Conservation (phyloP, 2,329 filamentous ascomycete genomes). For the Pyrenochaeta sp. region DNA sequence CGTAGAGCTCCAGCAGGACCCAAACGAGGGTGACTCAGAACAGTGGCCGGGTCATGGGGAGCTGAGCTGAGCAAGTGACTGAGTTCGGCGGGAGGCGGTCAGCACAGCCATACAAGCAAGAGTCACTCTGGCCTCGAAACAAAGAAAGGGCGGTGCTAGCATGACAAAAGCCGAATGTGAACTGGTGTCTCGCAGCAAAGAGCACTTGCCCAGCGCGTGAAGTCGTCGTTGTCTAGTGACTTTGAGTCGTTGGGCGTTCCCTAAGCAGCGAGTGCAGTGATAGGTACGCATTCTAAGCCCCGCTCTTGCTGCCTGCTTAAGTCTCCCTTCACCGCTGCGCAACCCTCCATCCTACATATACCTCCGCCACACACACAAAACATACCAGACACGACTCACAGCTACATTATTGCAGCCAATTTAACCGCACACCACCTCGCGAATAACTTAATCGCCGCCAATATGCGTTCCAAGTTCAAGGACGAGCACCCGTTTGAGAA, state of each 20-base stretch:
- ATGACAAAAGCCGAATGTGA: conserved; percentile 22
- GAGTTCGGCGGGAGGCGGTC: conserved; percentile 26
- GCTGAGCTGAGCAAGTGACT: conserved; percentile 41
- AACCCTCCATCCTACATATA: conserved; percentile 34
- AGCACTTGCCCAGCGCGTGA: conserved; percentile 20
- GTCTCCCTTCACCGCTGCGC: conserved; percentile 45
- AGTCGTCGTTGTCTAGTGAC: conserved; percentile 12
- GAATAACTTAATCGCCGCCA: conserved; percentile 19
- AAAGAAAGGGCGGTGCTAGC: conserved; percentile 29
- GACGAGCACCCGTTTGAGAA: conserved; percentile 99
- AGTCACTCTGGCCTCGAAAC: conserved; percentile 31
- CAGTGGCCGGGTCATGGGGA: conserved; percentile 35
- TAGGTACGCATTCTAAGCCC: conserved; percentile 27
- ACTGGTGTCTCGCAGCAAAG: conserved; percentile 18
- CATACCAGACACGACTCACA: conserved; percentile 15
- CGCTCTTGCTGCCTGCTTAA: conserved; percentile 44
- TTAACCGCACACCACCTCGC: conserved; percentile 20
- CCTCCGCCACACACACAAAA: conserved; percentile 35
- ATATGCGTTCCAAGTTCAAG: conserved; percentile 99
- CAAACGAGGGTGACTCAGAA: conserved; percentile 27
- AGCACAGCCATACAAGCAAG: conserved; percentile 39
- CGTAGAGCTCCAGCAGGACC: background rate
- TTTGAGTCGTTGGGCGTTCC: conserved; percentile 13
- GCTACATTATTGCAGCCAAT: conserved; percentile 6
- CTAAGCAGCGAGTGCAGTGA: conserved; percentile 24